Evolutionary conservation across 345 rosid genomes (phyloP).

Genomic region (Turnera subulata): DNA sequence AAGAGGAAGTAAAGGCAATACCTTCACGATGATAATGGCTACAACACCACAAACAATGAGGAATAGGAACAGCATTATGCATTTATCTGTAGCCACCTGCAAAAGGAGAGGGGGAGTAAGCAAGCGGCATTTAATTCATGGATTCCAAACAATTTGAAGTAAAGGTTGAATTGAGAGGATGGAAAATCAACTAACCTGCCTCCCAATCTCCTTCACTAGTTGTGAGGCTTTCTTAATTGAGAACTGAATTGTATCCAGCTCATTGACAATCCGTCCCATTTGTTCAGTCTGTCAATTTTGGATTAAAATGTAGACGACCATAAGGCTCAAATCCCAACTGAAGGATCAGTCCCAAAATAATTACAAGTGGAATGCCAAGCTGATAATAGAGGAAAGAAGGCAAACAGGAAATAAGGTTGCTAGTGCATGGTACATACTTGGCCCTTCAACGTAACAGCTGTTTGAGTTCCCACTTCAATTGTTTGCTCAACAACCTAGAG

Average conservation of each 20-base stretch:
- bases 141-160: not conserved
- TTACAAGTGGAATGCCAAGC: not conserved
- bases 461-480: slow-evolving; percentile 96
- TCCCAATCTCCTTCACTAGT: slow-evolving; percentile 95
- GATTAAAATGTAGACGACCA: slow-evolving; percentile 12
- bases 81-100: slow-evolving; percentile 99
- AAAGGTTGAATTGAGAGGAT: slow-evolving; percentile 3
- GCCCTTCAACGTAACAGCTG: slow-evolving; percentile 84
- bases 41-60: slow-evolving; percentile 92
- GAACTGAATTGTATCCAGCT: slow-evolving; percentile 95
- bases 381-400: not conserved
- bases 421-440: slow-evolving; percentile 52
- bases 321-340: not conserved
- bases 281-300: slow-evolving; percentile 75
- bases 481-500: slow-evolving; percentile 90
- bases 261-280: slow-evolving; percentile 97
- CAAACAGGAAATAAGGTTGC: not conserved
- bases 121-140: slow-evolving; percentile 7
- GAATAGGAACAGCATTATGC: slow-evolving; percentile 87
- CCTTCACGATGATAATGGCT: slow-evolving; percentile 96
- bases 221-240: slow-evolving; percentile 98
- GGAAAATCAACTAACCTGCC: slow-evolving; percentile 60
- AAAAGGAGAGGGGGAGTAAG: slow-evolving; percentile 9
- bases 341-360: not conserved
- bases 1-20: slow-evolving; percentile 24